These are phyloP conservation scores for Tardiomyces digboiensis DNA, from an alignment of 1,139 yeast genomes.

Conservation along the genomic window DNA sequence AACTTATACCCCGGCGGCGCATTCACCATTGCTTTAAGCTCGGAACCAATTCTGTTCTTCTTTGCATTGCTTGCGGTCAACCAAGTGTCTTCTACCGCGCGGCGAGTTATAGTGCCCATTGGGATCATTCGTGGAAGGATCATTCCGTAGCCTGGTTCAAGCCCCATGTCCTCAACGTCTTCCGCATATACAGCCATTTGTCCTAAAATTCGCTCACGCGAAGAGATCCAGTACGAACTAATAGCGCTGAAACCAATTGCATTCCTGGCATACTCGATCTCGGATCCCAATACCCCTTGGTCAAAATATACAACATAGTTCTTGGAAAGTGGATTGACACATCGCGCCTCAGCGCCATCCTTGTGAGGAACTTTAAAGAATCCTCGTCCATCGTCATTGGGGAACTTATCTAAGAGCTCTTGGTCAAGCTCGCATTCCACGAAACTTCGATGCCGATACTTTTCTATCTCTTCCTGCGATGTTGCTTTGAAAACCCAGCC, in stretches of 20 bases:
- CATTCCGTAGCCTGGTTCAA: slow-evolving; percentile 27
- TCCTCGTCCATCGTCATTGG: slow-evolving; percentile 10
- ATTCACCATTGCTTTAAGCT: slow-evolving; percentile 71
- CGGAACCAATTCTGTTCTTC: slow-evolving; percentile 79
- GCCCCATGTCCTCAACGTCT: slow-evolving; percentile 6
- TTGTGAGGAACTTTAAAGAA: slow-evolving; percentile 81
- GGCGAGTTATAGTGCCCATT: slow-evolving; percentile 94
- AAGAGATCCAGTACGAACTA: slow-evolving; percentile 91
- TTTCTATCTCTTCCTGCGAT: slow-evolving; percentile 23
- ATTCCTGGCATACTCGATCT: slow-evolving; percentile 61
- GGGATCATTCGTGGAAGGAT: slow-evolving; percentile 78
- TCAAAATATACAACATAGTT: slow-evolving; percentile 65
- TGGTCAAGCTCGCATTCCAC: slow-evolving; percentile 30
- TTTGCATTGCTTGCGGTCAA: slow-evolving; percentile 95
- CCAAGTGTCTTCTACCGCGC: slow-evolving; percentile 99
- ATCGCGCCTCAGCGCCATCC: slow-evolving; percentile 66
- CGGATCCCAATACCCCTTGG: slow-evolving; percentile 61
- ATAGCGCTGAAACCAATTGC: slow-evolving; percentile 69
- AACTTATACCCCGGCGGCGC: slow-evolving; percentile 89
- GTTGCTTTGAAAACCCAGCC: slow-evolving; percentile 88
- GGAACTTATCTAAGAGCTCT: slow-evolving; percentile 6
- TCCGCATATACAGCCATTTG: slow-evolving; percentile 68
- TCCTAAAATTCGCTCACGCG: slow-evolving; percentile 69
- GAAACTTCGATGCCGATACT: slow-evolving; percentile 46
- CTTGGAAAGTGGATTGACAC: slow-evolving; percentile 76